These are phyloP conservation scores for Fusarium lyarnte DNA, from an alignment of 2,329 filamentous ascomycete genomes.

Conservation along the genomic window DNA sequence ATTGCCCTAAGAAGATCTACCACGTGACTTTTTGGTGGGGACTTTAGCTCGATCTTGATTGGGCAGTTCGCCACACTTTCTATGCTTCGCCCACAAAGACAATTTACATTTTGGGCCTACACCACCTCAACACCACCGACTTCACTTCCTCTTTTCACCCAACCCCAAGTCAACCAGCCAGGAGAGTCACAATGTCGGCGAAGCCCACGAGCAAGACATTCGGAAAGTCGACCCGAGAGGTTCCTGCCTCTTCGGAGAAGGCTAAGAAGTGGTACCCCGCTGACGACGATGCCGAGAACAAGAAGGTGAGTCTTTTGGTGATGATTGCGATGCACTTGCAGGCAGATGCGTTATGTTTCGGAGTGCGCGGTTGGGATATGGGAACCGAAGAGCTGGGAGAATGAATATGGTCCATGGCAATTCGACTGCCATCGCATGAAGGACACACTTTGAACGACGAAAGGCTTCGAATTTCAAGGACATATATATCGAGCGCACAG, in stretches of 20 bases:
- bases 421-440: constrained; percentile 17
- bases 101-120: constrained; percentile 52
- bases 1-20: neutral
- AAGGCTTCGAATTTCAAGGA: constrained; percentile 26
- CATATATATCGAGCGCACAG: constrained; percentile 29
- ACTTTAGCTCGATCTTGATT: neutral
- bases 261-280: constrained; percentile 99
- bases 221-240: constrained; percentile 93
- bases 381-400: constrained; percentile 22
- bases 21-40: neutral
- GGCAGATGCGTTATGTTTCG: constrained; percentile 20
- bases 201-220: constrained; percentile 91
- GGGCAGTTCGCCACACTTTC: neutral
- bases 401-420: constrained; percentile 12
- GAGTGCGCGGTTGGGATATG: constrained; percentile 9
- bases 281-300: constrained; percentile 86
- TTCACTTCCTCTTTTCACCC: constrained; percentile 50
- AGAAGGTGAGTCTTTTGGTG: constrained; percentile 81
- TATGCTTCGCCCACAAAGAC: constrained; percentile 48
- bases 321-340: constrained; percentile 37
- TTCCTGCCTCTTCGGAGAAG: constrained; percentile 89
- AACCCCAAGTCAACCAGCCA: constrained; percentile 54
- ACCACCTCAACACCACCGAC: constrained; percentile 48
- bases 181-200: constrained; percentile 73
- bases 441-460: constrained; percentile 10